Conservation (phyloP, 2,329 filamentous ascomycete species). For the Monascus ruber region DNA sequence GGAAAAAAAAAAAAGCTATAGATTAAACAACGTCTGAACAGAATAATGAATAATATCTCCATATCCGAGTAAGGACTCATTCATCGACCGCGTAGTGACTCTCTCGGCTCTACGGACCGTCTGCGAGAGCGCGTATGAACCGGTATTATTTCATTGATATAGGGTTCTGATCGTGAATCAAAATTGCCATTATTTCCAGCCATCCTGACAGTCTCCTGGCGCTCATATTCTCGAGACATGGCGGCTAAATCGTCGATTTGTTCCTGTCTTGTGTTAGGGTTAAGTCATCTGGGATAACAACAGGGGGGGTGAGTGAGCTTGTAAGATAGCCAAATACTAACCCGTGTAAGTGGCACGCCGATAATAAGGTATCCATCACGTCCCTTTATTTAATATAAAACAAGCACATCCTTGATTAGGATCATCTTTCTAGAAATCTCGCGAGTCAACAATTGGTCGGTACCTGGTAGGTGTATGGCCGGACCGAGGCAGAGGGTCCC, state of each 20-base stretch:
- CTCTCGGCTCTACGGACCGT: slow-evolving; percentile 12
- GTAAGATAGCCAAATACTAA: slow-evolving; percentile 10
- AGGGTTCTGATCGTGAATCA: slow-evolving; percentile 20
- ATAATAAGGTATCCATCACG: slow-evolving; percentile 39
- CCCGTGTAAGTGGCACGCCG: slow-evolving; percentile 36
- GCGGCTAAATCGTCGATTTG: slow-evolving; percentile 40
- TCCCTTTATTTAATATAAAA: slow-evolving; percentile 22
- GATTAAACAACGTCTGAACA: too few species aligned
- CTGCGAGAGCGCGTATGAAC: slow-evolving; percentile 23
- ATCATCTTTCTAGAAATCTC: too few species aligned
- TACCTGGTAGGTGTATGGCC: slow-evolving; percentile 39
- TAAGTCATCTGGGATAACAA: too few species aligned
- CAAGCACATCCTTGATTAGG: slow-evolving; percentile 11
- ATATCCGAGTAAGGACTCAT: too few species aligned
- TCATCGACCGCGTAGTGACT: slow-evolving; percentile 12
- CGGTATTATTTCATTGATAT: slow-evolving; percentile 33
- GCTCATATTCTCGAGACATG: slow-evolving; percentile 38
- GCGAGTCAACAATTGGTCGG: background rate
- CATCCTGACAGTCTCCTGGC: slow-evolving; percentile 37
- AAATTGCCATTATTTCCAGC: slow-evolving; percentile 12
- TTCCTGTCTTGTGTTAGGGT: slow-evolving; percentile 19
- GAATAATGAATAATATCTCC: too few species aligned
- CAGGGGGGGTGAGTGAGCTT: too few species aligned
- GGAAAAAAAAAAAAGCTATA: too few species aligned
- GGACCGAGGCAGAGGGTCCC: slow-evolving; percentile 35